Evolutionary conservation across 345 rosid genomes (phyloP).

Genomic region (Durio zibethinus): DNA sequence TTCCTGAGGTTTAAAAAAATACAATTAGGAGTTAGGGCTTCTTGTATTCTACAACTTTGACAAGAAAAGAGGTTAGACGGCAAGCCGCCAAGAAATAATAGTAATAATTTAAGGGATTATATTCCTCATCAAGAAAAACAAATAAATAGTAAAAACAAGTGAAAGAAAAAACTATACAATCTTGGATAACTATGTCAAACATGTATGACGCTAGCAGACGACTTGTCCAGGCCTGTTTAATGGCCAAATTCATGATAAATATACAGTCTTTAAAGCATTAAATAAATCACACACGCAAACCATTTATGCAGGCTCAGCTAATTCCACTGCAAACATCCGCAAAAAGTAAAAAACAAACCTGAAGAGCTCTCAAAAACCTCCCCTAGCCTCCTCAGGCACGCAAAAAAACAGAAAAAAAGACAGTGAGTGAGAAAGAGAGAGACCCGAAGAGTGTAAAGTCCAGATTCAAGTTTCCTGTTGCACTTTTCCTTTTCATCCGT

Average conservation of each 20-base stretch:
- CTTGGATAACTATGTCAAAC: neutral
- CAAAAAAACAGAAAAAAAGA: neutral
- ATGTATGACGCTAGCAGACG: neutral
- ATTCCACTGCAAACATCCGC: neutral
- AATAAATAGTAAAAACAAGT: neutral
- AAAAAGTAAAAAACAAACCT: neutral
- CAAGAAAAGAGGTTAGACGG: neutral
- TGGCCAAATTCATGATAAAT: neutral
- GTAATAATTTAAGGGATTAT: too few relatives aligned
- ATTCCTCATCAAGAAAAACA: neutral
- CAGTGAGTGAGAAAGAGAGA: conserved; percentile 1
- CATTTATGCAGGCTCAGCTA: neutral
- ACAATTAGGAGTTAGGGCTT: neutral
- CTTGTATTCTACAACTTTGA: neutral
- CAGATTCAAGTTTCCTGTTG: conserved; percentile 81
- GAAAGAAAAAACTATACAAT: neutral
- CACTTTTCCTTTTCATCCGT: conserved; percentile 90
- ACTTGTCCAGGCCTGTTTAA: neutral
- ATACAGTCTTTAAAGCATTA: neutral
- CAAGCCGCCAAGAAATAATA: neutral
- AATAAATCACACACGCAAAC: neutral
- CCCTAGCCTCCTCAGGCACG: neutral
- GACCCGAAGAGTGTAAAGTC: conserved; percentile 96
- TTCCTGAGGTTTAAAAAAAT: neutral
- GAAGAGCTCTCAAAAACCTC: neutral